A percentile compares a stretch with the other conserved stretches of the same genome.
phyloP scores from a whole-genome alignment of 352 stramenopile genomes.

The Phytophthora sp. region DNA sequence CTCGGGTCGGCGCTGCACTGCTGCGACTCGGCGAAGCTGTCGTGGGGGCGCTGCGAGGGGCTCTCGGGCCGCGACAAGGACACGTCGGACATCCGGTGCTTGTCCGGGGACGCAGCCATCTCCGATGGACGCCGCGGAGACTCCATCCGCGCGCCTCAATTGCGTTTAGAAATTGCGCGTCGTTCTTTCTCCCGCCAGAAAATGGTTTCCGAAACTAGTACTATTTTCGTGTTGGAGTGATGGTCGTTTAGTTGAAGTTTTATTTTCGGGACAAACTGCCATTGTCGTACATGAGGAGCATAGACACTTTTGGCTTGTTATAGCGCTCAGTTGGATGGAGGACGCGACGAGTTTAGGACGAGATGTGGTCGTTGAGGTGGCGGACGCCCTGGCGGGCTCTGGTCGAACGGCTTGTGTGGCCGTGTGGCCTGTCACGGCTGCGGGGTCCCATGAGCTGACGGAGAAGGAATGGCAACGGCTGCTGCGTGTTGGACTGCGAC shows the following conservation, averaged over 20 bases:
- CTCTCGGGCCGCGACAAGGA: slow-evolving; percentile 34
- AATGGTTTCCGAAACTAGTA: not conserved
- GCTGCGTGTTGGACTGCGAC: slow-evolving; percentile 31
- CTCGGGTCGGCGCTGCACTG: slow-evolving; percentile 73
- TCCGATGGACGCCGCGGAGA: not conserved
- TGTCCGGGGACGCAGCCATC: slow-evolving; percentile 28
- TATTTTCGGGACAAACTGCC: not conserved
- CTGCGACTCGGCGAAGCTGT: slow-evolving; percentile 50
- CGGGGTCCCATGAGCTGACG: slow-evolving; percentile 27
- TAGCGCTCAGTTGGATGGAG: slow-evolving; percentile 1
- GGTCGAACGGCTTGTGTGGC: slow-evolving; percentile 7
- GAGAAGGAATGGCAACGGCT: slow-evolving; percentile 43
- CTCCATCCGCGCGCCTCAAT: slow-evolving; percentile 11
- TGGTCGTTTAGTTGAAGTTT: slow-evolving; percentile 27
- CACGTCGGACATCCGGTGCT: slow-evolving; percentile 15
- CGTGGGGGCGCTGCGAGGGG: slow-evolving; percentile 27
- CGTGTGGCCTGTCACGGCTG: slow-evolving; percentile 20
- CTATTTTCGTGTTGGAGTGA: slow-evolving; percentile 15
- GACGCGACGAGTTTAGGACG: not conserved
- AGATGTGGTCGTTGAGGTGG: slow-evolving; percentile 7
- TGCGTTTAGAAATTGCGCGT: slow-evolving; percentile 16
- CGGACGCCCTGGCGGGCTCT: not conserved
- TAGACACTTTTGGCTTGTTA: not conserved
- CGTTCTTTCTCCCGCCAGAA: slow-evolving; percentile 19
- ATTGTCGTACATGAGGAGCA: no score